Percentiles rank a stretch among this genome's conserved stretches.
Conservation (phyloP, 768 basidiomycete genomes). For the Podaxis sp. region DNA sequence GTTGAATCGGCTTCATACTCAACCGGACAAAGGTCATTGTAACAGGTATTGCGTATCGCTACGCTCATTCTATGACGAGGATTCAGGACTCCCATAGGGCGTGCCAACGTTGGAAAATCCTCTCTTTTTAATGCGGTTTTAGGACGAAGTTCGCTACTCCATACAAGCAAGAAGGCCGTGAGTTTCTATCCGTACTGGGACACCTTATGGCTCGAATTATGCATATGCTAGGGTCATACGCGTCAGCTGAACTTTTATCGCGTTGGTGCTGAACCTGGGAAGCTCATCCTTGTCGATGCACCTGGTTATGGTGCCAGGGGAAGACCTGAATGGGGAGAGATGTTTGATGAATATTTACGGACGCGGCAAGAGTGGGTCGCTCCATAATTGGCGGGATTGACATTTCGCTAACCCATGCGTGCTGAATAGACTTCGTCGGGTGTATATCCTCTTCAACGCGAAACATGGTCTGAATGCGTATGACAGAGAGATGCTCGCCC, state of each 20-base stretch:
- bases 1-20: not conserved
- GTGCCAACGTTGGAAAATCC: slow-evolving; percentile 80
- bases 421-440: slow-evolving; percentile 55
- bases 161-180: slow-evolving; percentile 72
- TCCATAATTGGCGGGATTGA: slow-evolving; percentile 2
- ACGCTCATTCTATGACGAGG: not conserved
- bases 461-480: slow-evolving; percentile 57
- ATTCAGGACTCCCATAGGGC: slow-evolving; percentile 40
- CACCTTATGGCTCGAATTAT: not conserved
- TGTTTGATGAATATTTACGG: slow-evolving; percentile 66
- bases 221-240: slow-evolving; percentile 62
- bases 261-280: slow-evolving; percentile 58
- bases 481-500: slow-evolving; percentile 62
- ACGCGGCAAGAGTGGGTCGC: slow-evolving; percentile 58
- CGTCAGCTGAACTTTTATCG: slow-evolving; percentile 70
- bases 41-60: slow-evolving; percentile 31
- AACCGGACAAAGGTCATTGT: slow-evolving; percentile 38
- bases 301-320: slow-evolving; percentile 81
- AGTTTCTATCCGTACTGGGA: slow-evolving; percentile 24
- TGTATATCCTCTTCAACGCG: slow-evolving; percentile 72
- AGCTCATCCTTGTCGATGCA: slow-evolving; percentile 71
- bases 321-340: slow-evolving; percentile 69
- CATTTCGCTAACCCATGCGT: slow-evolving; percentile 7
- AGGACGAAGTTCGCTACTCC: slow-evolving; percentile 52
- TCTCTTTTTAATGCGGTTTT: slow-evolving; percentile 70